Base-by-base conservation (phyloP, 2,329 filamentous ascomycete genomes). In the Xylaria sp. region DNA sequence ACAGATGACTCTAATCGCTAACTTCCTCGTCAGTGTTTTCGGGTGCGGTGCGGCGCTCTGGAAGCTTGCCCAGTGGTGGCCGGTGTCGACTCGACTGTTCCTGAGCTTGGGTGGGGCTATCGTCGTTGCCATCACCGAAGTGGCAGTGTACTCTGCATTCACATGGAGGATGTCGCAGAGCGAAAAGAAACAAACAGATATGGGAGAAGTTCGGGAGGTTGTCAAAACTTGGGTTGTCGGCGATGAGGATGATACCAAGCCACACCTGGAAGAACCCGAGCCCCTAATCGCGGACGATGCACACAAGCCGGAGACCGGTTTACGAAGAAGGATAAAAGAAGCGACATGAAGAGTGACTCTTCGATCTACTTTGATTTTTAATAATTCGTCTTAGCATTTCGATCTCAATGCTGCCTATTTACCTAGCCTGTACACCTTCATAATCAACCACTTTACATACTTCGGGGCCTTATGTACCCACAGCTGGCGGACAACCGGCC, bases 1-100 rank as follows among this genome's bases (percentile, higher is more conserved):
- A n/a, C 93, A 96, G 76, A 82, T 96, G 66, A 90, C 92, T 51
- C 84, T 98, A 8, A 94, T 98, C 61, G 86, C 97, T 75, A 99
- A 98, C 79, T 94, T 98, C 60, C 82, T 98, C 48, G 85, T 97
- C 62, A 97, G 93, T 61, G 92, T 98, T 62, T 83, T 95, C 2
- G 93, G 94, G 54, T 92, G 92, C 60, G 91, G 90, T 2, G 89
- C 87, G 2, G 92, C 92, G 8, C 86, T 96, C 41, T 96, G 92
- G 93, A 85, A 94, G n/a, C 86, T 87, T 18, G 91, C 91, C 1
- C 85, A 90, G 60, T 92, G 92, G 86, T 95, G 92, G 92, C 90
- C 86, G 71, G 87, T 91, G 1, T 89, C 92, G 0, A 86, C 89
- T 52, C 83, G 93, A 31, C 77, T 96, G 69, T 91, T 92, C 48